These are phyloP conservation scores for Pleurotus djamor DNA, from an alignment of 768 basidiomycete species.

Conservation along the genomic window DNA sequence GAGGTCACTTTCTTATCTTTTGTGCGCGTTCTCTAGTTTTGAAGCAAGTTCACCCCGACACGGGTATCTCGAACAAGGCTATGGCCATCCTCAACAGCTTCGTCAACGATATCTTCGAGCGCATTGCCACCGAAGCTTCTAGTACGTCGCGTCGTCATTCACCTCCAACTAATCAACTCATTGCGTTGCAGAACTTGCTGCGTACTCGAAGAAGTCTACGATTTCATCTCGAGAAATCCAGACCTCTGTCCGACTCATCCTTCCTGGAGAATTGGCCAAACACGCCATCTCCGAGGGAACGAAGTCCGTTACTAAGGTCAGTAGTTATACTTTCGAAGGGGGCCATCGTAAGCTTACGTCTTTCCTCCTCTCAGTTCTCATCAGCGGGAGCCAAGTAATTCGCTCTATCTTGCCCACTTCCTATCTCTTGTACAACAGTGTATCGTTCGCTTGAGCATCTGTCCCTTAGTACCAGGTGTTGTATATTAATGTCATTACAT, in stretches of 20 bases:
- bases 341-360: not conserved
- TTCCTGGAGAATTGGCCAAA: conserved; percentile 73
- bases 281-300: conserved; percentile 94
- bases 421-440: conserved; percentile 27
- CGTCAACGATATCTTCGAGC: conserved; percentile 91
- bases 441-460: not conserved
- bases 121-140: conserved; percentile 72
- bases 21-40: conserved; percentile 52
- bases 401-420: conserved; percentile 13
- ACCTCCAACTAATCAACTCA: not conserved
- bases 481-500: not conserved
- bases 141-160: conserved; percentile 34
- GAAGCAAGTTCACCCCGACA: conserved; percentile 98
- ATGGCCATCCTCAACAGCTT: conserved; percentile 97
- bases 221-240: conserved; percentile 93
- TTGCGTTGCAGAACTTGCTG: conserved; percentile 60
- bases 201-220: conserved; percentile 88
- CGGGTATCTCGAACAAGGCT: conserved; percentile 99
- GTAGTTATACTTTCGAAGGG: conserved; percentile 14
- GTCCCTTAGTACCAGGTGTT: not conserved
- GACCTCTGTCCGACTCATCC: conserved; percentile 78
- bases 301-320: conserved; percentile 84
- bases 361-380: conserved; percentile 49
- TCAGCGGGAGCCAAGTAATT: conserved; percentile 67
- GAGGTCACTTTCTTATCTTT: not conserved